Base-by-base conservation (phyloP, 139 green algal species). In the Coccomyxa sp. region DNA sequence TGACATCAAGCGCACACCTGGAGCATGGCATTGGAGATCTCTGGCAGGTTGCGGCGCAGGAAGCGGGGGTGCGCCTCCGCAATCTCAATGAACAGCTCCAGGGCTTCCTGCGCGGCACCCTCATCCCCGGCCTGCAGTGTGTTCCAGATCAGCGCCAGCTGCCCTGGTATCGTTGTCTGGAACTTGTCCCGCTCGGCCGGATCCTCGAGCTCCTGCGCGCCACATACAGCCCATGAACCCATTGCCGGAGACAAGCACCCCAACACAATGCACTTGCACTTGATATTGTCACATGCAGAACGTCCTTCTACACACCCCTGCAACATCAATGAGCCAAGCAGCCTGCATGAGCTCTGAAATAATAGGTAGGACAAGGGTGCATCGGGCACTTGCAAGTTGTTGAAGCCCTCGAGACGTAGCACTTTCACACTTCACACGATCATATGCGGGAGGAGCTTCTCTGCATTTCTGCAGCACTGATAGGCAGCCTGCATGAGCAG, bases 51-150 rank as follows among this genome's bases (percentile, higher is more conserved):
- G 28, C 88, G 91, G 15, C 95, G 88, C 85, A 99, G 79, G 87
- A 99, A 99, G 63, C 93, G 91, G 13, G 97, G 97, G 81, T 98
- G 90, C 32, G 86, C 86, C 80, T 97, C 97, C 15, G 95, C 97
- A 28, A 97, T 86, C 88, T 98, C 94, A 59, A 99, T 98, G 85
- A 99, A 93, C 90, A 95, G 89, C 89, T 97, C 96, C 10, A 99
- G 89, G 63, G 94, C 94, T 51, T 97, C 91, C 87, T 95, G 91
- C 18, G 93, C 94, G 15, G 86, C 79, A 11, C 75, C 74, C 83
- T 97, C 93, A 23, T 97, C 94, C 12, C 90, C 89, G 7, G 84
- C 83, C 27, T 95, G 93, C 14, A 98, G 87, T 27, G 91, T 88
- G 16, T 82, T 32, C 13, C 76, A 90, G 51, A 98, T 87, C 21